Evolutionary conservation across 371 early-diverging fungal species (phyloP), one percentile per base, ranked within the genome.

Genomic region (Mortierella sp.): DNA sequence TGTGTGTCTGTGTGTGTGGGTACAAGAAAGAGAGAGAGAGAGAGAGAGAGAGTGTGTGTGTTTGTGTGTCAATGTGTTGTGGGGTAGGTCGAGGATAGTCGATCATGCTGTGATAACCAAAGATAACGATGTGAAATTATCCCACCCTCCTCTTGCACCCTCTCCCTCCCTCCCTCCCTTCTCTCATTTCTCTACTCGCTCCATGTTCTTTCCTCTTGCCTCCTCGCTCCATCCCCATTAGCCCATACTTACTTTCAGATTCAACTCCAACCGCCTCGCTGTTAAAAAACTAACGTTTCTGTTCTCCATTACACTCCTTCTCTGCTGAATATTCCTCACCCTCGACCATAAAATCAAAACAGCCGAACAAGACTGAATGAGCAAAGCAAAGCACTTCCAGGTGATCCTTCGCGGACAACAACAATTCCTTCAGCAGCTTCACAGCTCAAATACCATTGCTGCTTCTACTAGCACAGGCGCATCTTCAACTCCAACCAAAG

Each of bases 311-410:
- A 2, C 11, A n/a, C n/a, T n/a, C 28, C 43, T 26, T 30, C n/a
- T n/a, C n/a, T n/a, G n/a, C 59, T 58, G n/a, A 18, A 26, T 11
- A 5, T 16, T 26, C 32, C 14, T 30, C 28, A 24, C 6, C 22
- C 22, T n/a, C 54, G 6, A 8, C 9, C 47, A 47, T 1, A 8
- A 52, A 52, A 52, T 22, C 20, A 52, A 24, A 10, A 52, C 8
- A 52, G 54, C 54, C 8, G 54, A 4, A 28, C 12, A 24, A 24
- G 26, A 55, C 57, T 61, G 66, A 67, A 79, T 79, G 79, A 79
- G 75, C 79, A 73, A 74, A 68, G 74, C 71, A 37, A 74, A 74
- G 68, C 74, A 79, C 30, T 39, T 79, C 64, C 79, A 74, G 3
- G 47, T 65, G 24, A 66, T 79, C 59, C 75, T 79, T 43, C 72